These are phyloP conservation scores for Stereocaulon alpinum DNA, from an alignment of 495 filamentous ascomycete genomes.

Conservation along the genomic window DNA sequence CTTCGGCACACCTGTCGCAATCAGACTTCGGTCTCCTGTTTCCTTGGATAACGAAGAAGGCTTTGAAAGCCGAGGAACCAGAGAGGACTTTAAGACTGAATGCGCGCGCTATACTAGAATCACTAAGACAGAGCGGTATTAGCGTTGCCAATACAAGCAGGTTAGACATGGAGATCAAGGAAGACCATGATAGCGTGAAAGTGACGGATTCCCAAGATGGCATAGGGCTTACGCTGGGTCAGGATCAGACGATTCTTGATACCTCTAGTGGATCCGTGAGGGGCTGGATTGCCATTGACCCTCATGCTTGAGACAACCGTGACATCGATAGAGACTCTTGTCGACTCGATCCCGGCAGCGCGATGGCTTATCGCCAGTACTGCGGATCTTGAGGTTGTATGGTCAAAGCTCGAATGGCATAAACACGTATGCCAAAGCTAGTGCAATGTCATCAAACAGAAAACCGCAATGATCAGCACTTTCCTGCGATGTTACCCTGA, in stretches of 20 bases:
- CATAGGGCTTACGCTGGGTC: background rate
- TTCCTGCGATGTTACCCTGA: background rate
- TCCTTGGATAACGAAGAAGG: conserved; percentile 48
- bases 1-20: conserved; percentile 59
- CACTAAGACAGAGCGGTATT: conserved; percentile 43
- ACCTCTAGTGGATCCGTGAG: conserved; percentile 13
- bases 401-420: background rate
- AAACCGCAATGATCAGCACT: background rate
- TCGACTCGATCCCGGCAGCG: no score
- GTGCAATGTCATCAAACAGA: background rate
- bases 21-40: conserved; percentile 77
- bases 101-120: conserved; percentile 48
- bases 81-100: conserved; percentile 54
- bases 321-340: no score
- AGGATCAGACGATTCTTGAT: conserved; percentile 14
- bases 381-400: background rate
- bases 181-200: background rate
- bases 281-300: conserved; percentile 16
- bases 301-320: background rate
- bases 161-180: conserved; percentile 33
- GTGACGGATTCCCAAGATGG: background rate
- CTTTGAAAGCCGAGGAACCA: conserved; percentile 50
- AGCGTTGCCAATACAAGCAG: conserved; percentile 40
- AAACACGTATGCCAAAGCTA: background rate
- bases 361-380: background rate